Evolutionary conservation across 2,329 filamentous ascomycete species (phyloP), one percentile per base, ranked within the genome.

Genomic region (Myriosclerotinia duriaeana): DNA sequence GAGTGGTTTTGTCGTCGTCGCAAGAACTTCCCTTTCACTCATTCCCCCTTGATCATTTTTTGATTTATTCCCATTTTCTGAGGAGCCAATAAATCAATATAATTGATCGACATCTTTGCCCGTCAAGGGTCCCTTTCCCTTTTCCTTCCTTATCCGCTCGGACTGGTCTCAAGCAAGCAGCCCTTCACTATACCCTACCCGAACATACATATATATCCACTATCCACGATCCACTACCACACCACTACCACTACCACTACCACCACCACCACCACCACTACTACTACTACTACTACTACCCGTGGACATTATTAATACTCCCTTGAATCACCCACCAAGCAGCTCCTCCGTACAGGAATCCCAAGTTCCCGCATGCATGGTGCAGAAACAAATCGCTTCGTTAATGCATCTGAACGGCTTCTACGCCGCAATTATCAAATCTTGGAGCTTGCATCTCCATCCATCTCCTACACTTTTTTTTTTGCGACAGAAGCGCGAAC

Each of bases 371-470:
- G 58, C 58, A 62, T 66, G 65, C 65, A 66, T 66, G 65, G 64
- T 66, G 64, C 64, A 66, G 64, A 66, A 62, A 36, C 44, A 30
- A 65, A 60, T 66, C 64, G 46, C 38, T 61, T 66, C 59, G 58
- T 63, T 63, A 62, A 66, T 66, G 65, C 65, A 66, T 58, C 65
- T 66, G 58, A 66, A 66, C 58, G 65, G 65, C 65, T 55, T 53
- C 30, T 63, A 36, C 42, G 59, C 65, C 58, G 58, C 58, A 54
- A 30, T 55, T 52, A 55, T 52, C 55, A 60, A 60, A 54, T 50
- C 58, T 53, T 61, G 64, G 44, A 66, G 65, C 65, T 52, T 63
- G 65, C 61, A 64, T 40, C 61, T 44, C 42, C 40, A 22, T 48
- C 20, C 58, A 60, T 50, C 9, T 48, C 20, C 46, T 36, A n/a